Evolutionary conservation across 2,329 filamentous ascomycete species (phyloP), one percentile per base, ranked within the genome.

Genomic region (Chlorencoelia australis): DNA sequence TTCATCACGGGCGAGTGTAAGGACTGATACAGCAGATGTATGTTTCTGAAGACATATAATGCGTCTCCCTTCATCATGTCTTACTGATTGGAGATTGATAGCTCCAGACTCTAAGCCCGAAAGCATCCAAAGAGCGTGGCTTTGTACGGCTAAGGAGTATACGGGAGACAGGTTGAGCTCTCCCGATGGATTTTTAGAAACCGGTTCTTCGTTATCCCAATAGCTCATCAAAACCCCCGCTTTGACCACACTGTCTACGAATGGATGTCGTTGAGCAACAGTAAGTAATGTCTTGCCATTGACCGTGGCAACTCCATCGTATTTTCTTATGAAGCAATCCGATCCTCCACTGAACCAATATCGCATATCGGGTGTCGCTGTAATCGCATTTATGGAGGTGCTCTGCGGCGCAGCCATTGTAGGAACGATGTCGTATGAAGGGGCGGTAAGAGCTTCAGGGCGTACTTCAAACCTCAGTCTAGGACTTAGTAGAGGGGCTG

Each of bases 181-280:
- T 1, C 46, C 50, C 5, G 43, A 39, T 18, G 43, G 39, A n/a
- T 25, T 45, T 39, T 51, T 54, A 1, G 43, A 19, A 10, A 44
- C 47, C 2, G 76, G 74, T 55, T 98, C 89, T 57, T 95, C 88
- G 52, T 96, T 98, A 59, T 95, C 91, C 91, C 91, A 98, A 59
- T 98, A 98, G 34, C 84, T 94, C 72, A 95, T 79, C 33, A 96
- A 64, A 5, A 94, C 84, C 1, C 88, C 91, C 2, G 89, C 88
- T 60, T 98, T 98, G 38, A 86, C 85, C 28, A 98, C 91, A 51
- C 85, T 94, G 57, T 98, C 91, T 26, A 98, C 91, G 52, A 96
- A 98, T 0, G 91, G 91, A 56, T 98, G 91, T 32, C 84, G 73
- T 63, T 98, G 91, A 20, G 91, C 91, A 5, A 98, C 91, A 0